Percentiles rank a stretch among this genome's conserved stretches.
Evolutionary conservation across 371 early-diverging fungal species (phyloP).

Genomic region (Smittium culicis): DNA sequence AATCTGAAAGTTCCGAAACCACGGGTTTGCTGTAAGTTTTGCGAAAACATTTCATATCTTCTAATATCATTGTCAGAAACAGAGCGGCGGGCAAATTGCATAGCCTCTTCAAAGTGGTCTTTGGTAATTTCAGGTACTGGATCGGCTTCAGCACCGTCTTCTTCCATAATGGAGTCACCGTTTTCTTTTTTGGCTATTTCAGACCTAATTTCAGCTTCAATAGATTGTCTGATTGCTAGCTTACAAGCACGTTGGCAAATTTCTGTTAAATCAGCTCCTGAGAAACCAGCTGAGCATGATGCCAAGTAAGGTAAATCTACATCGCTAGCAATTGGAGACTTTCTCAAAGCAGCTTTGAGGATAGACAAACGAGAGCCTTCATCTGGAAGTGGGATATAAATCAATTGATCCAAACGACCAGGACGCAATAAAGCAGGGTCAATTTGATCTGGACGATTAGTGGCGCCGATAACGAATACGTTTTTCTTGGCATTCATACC

Average conservation of each 20-base stretch:
- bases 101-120: slow-evolving; percentile 96
- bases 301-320: slow-evolving; percentile 48
- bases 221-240: slow-evolving; percentile 97
- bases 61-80: slow-evolving; percentile 96
- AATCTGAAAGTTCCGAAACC: slow-evolving; percentile 90
- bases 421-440: slow-evolving; percentile 96
- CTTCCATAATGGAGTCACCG: slow-evolving; percentile 45
- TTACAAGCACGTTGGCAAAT: slow-evolving; percentile 99
- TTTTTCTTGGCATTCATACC: slow-evolving; percentile 96
- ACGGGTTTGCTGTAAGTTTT: slow-evolving; percentile 84
- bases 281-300: slow-evolving; percentile 51
- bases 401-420: slow-evolving; percentile 93
- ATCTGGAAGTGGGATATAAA: slow-evolving; percentile 91
- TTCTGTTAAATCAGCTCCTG: slow-evolving; percentile 94
- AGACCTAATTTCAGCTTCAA: slow-evolving; percentile 82
- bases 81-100: slow-evolving; percentile 93
- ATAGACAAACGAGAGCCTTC: slow-evolving; percentile 86
- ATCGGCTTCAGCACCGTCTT: slow-evolving; percentile 35
- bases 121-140: slow-evolving; percentile 83
- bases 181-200: slow-evolving; percentile 53
- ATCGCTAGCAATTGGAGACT: slow-evolving; percentile 43
- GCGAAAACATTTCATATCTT: slow-evolving; percentile 98
- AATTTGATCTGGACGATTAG: slow-evolving; percentile 97
- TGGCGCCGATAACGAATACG: slow-evolving; percentile 96
- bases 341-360: slow-evolving; percentile 78